These are phyloP conservation scores for Ceratocystis variospora DNA, from an alignment of 2,329 filamentous ascomycete species.

Conservation along the genomic window DNA sequence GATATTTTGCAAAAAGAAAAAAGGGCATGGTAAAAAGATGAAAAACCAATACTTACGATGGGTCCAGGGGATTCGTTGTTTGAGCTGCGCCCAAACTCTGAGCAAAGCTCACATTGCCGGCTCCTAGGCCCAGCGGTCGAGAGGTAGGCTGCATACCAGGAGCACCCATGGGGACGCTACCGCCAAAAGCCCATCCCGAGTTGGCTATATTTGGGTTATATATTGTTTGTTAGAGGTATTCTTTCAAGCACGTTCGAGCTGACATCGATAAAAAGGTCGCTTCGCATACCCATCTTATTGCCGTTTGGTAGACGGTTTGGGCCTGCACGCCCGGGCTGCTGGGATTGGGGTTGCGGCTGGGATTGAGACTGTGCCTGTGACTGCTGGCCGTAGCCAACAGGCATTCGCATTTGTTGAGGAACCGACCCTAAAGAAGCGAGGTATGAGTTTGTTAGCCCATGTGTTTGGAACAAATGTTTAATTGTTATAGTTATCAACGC, in stretches of 20 bases:
- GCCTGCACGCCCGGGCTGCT: constrained; percentile 38
- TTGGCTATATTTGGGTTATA: constrained; percentile 9
- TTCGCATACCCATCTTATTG: constrained; percentile 43
- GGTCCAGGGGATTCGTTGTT: constrained; percentile 46
- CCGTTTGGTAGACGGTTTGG: constrained; percentile 48
- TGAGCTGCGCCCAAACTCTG: constrained; percentile 52
- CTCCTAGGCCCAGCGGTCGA: constrained; percentile 35
- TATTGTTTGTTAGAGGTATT: not conserved
- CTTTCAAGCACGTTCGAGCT: no score
- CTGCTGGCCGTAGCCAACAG: constrained; percentile 40
- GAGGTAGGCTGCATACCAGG: constrained; percentile 39
- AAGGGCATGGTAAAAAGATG: not conserved
- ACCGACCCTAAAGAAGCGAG: constrained; percentile 35
- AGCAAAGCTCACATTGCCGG: constrained; percentile 49
- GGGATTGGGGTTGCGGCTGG: constrained; percentile 35
- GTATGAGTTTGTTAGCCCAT: constrained; percentile 19
- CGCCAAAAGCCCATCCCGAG: constrained; percentile 49
- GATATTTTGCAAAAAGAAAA: not conserved
- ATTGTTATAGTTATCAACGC: no score
- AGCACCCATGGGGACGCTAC: constrained; percentile 46
- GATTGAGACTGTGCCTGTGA: not conserved
- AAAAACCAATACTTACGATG: constrained; percentile 39
- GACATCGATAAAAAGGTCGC: not conserved
- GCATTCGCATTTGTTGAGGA: constrained; percentile 49
- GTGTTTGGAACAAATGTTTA: not conserved